phyloP scores from a whole-genome alignment of 2,329 filamentous ascomycete species.

The Claviceps sp. region DNA sequence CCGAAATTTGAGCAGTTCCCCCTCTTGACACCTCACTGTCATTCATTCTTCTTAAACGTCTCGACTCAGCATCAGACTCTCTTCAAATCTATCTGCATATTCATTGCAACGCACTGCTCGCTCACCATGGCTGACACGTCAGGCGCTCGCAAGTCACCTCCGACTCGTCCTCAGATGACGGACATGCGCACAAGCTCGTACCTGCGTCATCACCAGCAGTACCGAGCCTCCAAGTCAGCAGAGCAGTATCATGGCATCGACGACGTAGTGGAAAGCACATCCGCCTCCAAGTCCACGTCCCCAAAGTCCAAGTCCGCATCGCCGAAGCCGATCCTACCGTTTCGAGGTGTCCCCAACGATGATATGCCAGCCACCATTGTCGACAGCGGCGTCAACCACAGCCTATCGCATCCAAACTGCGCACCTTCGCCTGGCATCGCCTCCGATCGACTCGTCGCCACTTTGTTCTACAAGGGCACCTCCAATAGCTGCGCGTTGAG shows the following conservation, averaged over 20 bases:
- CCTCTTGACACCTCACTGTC: background rate
- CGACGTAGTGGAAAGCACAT: slow-evolving; percentile 46
- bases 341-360: slow-evolving; percentile 47
- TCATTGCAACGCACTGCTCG: background rate
- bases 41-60: background rate
- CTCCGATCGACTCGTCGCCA: slow-evolving; percentile 44
- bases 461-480: slow-evolving; percentile 46
- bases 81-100: background rate
- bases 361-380: slow-evolving; percentile 46
- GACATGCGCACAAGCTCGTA: slow-evolving; percentile 45
- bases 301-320: slow-evolving; percentile 24
- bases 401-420: slow-evolving; percentile 50
- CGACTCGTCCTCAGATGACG: slow-evolving; percentile 33
- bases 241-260: slow-evolving; percentile 50
- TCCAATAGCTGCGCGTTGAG: slow-evolving; percentile 8
- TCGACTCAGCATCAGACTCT: background rate
- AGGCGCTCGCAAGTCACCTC: slow-evolving; percentile 18
- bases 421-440: slow-evolving; percentile 34
- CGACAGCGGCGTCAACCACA: slow-evolving; percentile 48
- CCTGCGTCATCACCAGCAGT: slow-evolving; percentile 50
- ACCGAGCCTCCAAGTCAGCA: slow-evolving; percentile 40
- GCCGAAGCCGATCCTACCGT: slow-evolving; percentile 32
- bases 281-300: slow-evolving; percentile 22
- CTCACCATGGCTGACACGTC: slow-evolving; percentile 20
- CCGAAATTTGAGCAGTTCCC: background rate